Percentiles rank a stretch among this genome's conserved stretches.
Evolutionary conservation across 2,329 filamentous ascomycete genomes (phyloP).

Genomic region (Fusarium pseudoanthophilum): DNA sequence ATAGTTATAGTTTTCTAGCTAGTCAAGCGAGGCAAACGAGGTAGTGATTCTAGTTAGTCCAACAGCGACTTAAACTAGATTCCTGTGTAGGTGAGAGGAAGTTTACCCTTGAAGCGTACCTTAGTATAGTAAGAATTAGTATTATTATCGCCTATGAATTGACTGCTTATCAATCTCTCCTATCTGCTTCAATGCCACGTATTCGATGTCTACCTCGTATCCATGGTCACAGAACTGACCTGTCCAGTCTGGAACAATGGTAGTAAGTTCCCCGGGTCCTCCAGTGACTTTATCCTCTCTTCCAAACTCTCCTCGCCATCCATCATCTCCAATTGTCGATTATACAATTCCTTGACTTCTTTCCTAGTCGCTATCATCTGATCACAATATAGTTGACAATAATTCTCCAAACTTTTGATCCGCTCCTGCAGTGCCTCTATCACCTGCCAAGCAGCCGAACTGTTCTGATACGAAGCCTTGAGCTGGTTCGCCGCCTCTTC

Average conservation of each 20-base stretch:
- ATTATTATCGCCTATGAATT: neutral
- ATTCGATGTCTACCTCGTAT: neutral
- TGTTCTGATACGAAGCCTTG: constrained; percentile 19
- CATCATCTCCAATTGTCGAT: constrained; percentile 20
- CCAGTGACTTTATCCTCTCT: constrained; percentile 6
- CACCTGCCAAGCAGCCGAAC: constrained; percentile 13
- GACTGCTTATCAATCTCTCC: neutral
- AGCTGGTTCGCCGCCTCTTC: neutral
- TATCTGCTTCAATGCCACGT: rapidly evolving
- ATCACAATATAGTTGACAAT: neutral
- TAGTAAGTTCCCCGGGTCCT: neutral
- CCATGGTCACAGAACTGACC: neutral
- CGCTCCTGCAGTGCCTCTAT: constrained; percentile 10
- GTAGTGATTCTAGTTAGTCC: rapidly evolving
- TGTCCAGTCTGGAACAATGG: neutral
- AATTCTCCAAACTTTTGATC: constrained; percentile 6
- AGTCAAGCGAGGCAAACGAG: neutral
- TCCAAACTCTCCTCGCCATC: constrained; percentile 24
- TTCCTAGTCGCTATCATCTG: constrained; percentile 1
- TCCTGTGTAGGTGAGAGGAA: neutral
- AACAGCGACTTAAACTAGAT: rapidly evolving
- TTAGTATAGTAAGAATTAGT: neutral
- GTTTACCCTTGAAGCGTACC: rapidly evolving
- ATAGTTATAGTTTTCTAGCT: neutral
- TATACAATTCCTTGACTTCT: constrained; percentile 8